These are phyloP conservation scores for Venturia effusa DNA, from an alignment of 2,329 filamentous ascomycete genomes.

Conservation along the genomic window DNA sequence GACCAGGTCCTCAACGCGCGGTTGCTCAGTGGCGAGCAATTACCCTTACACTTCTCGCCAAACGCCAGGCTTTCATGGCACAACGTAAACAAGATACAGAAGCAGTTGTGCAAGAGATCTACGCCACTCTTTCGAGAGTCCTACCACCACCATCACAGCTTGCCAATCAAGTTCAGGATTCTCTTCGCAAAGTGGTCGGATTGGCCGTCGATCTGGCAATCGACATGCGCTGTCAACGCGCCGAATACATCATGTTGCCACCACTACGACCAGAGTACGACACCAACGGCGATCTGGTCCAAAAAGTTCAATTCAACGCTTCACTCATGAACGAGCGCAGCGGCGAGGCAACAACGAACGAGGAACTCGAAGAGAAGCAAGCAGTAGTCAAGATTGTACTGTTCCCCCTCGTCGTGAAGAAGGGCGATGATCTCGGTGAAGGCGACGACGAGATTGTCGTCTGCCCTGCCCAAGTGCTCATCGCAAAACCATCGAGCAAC, in stretches of 20 bases:
- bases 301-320: constrained; percentile 85
- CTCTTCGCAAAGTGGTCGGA: constrained; percentile 76
- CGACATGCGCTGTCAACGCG: constrained; percentile 93
- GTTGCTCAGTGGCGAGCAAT: constrained; percentile 96
- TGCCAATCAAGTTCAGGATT: constrained; percentile 69
- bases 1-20: constrained; percentile 59
- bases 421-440: constrained; percentile 75
- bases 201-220: constrained; percentile 84
- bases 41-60: constrained; percentile 79
- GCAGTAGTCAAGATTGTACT: constrained; percentile 83
- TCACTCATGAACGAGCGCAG: constrained; percentile 90
- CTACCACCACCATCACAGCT: constrained; percentile 77
- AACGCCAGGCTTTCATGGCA: constrained; percentile 64
- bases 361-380: constrained; percentile 65
- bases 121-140: constrained; percentile 71
- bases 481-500: constrained; percentile 42
- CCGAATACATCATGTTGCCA: constrained; percentile 97
- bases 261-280: constrained; percentile 93
- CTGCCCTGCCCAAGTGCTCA: constrained; percentile 85
- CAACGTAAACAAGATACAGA: constrained; percentile 87
- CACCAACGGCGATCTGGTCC: constrained; percentile 76
- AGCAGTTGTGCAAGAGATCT: constrained; percentile 86
- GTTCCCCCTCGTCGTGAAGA: constrained; percentile 94
- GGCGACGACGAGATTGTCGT: constrained; percentile 94
- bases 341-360: constrained; percentile 58